Base-by-base conservation (phyloP, 202 grass and related monocot species). In the Panicum hallii region DNA sequence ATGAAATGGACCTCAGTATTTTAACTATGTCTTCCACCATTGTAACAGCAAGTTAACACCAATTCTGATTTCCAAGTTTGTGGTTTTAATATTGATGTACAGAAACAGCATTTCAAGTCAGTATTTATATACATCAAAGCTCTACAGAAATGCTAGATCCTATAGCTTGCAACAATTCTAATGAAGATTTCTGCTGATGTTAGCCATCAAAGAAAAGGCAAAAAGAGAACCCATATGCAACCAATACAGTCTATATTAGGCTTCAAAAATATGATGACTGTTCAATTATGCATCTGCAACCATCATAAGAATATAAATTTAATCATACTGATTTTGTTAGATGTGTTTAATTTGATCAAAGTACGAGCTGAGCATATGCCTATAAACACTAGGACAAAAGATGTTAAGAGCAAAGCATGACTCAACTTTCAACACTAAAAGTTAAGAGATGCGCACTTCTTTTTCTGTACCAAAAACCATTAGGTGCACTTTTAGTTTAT, bases 31-130 rank as follows among this genome's bases (percentile, higher is more conserved):
- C n/a, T 60, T 78, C 79, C 32, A 70, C 63, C 23, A 77, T 71
- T 1, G 9, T 69, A 84, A 12, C 13, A 53, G 45, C 34, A 70
- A 63, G 50, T 63, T 80, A 58, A 14, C 14, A 7, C 60, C 52
- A 40, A 38, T n/a, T 58, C 9, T 67, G 0, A 61, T 42, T 82
- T 82, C 6, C 43, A 43, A 61, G 7, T 32, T 11, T 4, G 5
- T 54, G 16, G 19, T 44, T 77, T 1, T 56, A 19, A 20, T 63
- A 40, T 53, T 69, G 22, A 43, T 77, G 40, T 55, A 34, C 19
- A 28, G 14, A 72, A 72, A 77, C 64, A 65, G 11, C 26, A 77
- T 81, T 72, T 85, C 75, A 80, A 73, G 56, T 83, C 19, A 23
- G 52, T 38, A 81, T 54, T 63, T 28, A 52, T 73, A 68, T 70